A percentile compares a stretch with the other conserved stretches of the same genome.
phyloP scores from a whole-genome alignment of 257 asterid genomes.

The Haberlea rhodopensis region DNA sequence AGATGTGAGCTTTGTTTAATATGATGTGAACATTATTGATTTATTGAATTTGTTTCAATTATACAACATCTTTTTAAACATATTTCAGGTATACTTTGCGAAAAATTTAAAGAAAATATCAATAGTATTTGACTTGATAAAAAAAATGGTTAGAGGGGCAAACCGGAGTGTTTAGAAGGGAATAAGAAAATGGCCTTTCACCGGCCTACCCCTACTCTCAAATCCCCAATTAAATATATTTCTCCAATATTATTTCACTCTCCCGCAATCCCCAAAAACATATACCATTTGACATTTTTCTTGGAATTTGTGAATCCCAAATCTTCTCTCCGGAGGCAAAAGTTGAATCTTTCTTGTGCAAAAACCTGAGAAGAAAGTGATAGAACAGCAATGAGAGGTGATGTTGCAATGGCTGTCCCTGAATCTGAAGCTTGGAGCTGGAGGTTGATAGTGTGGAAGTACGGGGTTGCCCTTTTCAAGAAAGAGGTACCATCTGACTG shows the following conservation, averaged over 20 bases:
- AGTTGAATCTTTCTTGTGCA: neutral
- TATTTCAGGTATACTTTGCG: too few species aligned
- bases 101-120: too few species aligned
- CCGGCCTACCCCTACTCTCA: conserved; percentile 46
- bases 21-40: too few species aligned
- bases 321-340: neutral
- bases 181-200: conserved; percentile 57
- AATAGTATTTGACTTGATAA: too few species aligned
- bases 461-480: conserved; percentile 39
- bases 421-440: conserved; percentile 19
- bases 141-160: conserved; percentile 33
- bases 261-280: conserved; percentile 35
- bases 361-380: neutral
- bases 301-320: conserved; percentile 15
- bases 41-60: too few species aligned
- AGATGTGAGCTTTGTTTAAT: too few species aligned
- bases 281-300: conserved; percentile 30
- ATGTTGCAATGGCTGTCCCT: conserved; percentile 14
- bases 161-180: conserved; percentile 20
- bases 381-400: conserved; percentile 19
- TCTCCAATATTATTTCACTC: conserved; percentile 12
- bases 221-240: conserved; percentile 23
- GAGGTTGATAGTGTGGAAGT: conserved; percentile 32
- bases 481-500: conserved; percentile 37
- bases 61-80: too few species aligned